phyloP scores from a whole-genome alignment of 345 rosid species.

The Arabis hirsuta region DNA sequence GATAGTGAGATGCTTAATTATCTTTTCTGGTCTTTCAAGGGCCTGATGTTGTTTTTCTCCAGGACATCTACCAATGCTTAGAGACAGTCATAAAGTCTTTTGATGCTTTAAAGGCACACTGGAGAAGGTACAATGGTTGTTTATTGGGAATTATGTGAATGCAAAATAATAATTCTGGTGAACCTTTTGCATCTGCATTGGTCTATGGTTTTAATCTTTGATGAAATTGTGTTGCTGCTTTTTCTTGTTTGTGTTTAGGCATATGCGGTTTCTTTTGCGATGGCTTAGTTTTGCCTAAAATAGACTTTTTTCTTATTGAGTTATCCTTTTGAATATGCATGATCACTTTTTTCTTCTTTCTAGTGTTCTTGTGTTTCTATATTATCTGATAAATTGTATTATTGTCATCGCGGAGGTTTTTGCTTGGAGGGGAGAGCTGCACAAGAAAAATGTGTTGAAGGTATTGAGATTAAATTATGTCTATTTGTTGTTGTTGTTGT shows the following conservation, averaged over 20 bases:
- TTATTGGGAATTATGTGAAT: slow-evolving; percentile 60
- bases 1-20: slow-evolving; percentile 26
- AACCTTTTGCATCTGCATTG: slow-evolving; percentile 8
- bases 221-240: neutral
- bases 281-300: slow-evolving; percentile 11
- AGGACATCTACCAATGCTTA: slow-evolving; percentile 80
- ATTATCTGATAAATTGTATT: slow-evolving; percentile 29
- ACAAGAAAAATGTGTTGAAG: slow-evolving; percentile 16
- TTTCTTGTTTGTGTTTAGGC: neutral
- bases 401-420: slow-evolving; percentile 41
- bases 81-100: slow-evolving; percentile 84
- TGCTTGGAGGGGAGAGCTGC: slow-evolving; percentile 43
- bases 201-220: slow-evolving; percentile 8
- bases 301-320: neutral
- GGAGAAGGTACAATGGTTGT: slow-evolving; percentile 99
- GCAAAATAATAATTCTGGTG: slow-evolving; percentile 32
- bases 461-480: slow-evolving; percentile 15
- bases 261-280: slow-evolving; percentile 44
- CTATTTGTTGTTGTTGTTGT: neutral
- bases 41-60: slow-evolving; percentile 89
- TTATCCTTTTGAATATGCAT: neutral
- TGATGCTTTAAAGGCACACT: slow-evolving; percentile 80
- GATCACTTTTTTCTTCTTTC: neutral
- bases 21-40: slow-evolving; percentile 46
- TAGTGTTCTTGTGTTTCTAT: slow-evolving; percentile 11